Base-by-base conservation (phyloP, 371 early-diverging fungal species). In the Smittium culicis region DNA sequence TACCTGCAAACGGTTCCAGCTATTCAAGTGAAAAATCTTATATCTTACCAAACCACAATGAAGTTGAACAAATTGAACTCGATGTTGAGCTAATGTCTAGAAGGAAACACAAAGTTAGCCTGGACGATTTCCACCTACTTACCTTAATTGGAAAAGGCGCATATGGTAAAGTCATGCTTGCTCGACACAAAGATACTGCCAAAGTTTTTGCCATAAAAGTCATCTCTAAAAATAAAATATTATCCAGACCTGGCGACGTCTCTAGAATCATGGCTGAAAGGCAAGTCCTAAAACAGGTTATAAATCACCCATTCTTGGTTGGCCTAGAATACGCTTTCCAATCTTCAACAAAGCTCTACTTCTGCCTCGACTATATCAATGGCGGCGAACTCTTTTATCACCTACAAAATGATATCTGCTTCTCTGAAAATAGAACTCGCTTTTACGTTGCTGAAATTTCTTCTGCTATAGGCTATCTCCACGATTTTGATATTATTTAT, bases 321-420 rank as follows among this genome's bases (percentile, higher is more conserved):
- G 91, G 91, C 69, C 77, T 94, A 83, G 79, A 79, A 69, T 85
- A 85, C 69, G 93, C 94, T 28, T 97, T 98, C 75, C 94, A 97
- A 77, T 91, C 96, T 70, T 79, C 84, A 11, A 77, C 79, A 45
- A 87, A 90, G 68, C 80, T 98, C 30, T 98, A 89, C 74, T 88
- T 99, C 85, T 83, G 98, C 29, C 81, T 95, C 72, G 99, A 99
- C 76, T 99, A 94, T 74, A 94, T 98, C 27, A 88, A 85, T 66
- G 96, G 97, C 54, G 96, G 95, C 25, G 96, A 96, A 74, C 77
- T 99, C 67, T 99, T 99, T 81, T 88, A 90, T 66, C 94, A 93
- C 77, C 77, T 99, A 67, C 88, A 94, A 75, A 83, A 88, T 66
- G 88, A 91, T 27, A 90, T 90, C 69, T 80, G 92, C n/a, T 94